Conservation (phyloP, 1,284 basidiomycete genomes). For the Cutaneotrichosporon spelunceum region DNA sequence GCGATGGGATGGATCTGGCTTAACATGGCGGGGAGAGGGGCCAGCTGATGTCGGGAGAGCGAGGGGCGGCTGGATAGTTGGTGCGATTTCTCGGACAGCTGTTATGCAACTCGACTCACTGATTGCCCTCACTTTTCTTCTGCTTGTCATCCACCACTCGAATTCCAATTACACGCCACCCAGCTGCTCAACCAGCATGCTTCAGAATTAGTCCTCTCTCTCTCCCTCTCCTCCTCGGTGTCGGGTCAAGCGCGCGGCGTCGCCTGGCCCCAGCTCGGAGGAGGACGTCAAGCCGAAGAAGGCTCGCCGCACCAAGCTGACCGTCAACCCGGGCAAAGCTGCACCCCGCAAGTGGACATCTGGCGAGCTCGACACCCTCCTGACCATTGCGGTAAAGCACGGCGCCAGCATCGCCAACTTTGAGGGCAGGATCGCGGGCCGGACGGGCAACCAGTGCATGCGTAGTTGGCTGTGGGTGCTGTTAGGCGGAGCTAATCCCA, state of each 20-base stretch:
- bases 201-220: background rate
- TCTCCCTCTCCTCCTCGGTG: background rate
- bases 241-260: background rate
- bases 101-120: background rate
- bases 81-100: background rate
- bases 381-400: slow-evolving; percentile 6
- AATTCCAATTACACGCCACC: background rate
- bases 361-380: slow-evolving; percentile 14
- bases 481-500: background rate
- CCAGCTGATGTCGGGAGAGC: background rate
- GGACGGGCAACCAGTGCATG: slow-evolving; percentile 13
- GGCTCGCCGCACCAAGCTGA: background rate
- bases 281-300: slow-evolving; percentile 2
- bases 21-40: background rate
- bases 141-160: too few relatives aligned
- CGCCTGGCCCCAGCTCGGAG: background rate
- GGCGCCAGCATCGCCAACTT: slow-evolving; percentile 9
- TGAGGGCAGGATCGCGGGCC: slow-evolving; percentile 15
- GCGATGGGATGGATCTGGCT: background rate
- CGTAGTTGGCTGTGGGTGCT: slow-evolving; percentile 19
- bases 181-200: background rate
- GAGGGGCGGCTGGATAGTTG: background rate
- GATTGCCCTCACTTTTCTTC: background rate
- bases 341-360: slow-evolving; percentile 9
- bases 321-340: background rate